Evolutionary conservation across 2,329 filamentous ascomycete genomes (phyloP).

Genomic region (Fusarium anthophilum): DNA sequence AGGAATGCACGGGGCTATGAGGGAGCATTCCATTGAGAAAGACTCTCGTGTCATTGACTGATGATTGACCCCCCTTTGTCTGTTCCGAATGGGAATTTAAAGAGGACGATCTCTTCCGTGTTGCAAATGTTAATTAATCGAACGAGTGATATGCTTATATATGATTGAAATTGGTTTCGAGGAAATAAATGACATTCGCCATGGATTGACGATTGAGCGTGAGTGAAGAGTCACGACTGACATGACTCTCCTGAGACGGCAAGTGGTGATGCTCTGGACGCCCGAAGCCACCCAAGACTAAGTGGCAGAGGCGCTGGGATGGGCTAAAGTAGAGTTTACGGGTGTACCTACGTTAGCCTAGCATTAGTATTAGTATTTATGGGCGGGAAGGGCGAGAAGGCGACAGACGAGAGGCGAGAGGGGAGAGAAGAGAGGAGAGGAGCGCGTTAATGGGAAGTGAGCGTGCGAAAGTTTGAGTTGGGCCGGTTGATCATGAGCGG

Average conservation of each 20-base stretch:
- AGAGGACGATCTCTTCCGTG: conserved; percentile 23
- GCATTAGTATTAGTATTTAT: conserved; percentile 11
- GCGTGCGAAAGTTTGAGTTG: conserved; percentile 23
- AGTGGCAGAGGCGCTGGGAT: conserved; percentile 20
- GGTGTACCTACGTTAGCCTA: conserved; percentile 37
- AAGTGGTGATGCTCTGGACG: conserved; percentile 29
- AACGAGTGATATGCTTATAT: background rate
- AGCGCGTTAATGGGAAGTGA: background rate
- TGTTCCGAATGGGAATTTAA: conserved; percentile 8
- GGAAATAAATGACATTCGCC: background rate
- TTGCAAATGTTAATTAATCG: conserved; percentile 6
- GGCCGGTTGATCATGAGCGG: conserved; percentile 8
- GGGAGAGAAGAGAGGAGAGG: background rate
- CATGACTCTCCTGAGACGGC: background rate
- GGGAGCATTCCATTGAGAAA: conserved; percentile 42
- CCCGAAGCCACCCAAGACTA: conserved; percentile 28
- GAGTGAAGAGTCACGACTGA: conserved; percentile 3
- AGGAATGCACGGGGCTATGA: conserved; percentile 44
- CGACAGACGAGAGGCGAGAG: background rate
- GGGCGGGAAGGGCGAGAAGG: conserved; percentile 14
- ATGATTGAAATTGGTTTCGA: background rate
- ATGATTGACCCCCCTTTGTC: conserved; percentile 27
- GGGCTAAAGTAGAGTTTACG: conserved; percentile 33
- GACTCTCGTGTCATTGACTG: conserved; percentile 27
- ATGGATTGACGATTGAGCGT: background rate